Evolutionary conservation across 148 eudicot species (phyloP), one percentile per base, ranked within the genome.

Genomic region (Chenopodium quinoa): DNA sequence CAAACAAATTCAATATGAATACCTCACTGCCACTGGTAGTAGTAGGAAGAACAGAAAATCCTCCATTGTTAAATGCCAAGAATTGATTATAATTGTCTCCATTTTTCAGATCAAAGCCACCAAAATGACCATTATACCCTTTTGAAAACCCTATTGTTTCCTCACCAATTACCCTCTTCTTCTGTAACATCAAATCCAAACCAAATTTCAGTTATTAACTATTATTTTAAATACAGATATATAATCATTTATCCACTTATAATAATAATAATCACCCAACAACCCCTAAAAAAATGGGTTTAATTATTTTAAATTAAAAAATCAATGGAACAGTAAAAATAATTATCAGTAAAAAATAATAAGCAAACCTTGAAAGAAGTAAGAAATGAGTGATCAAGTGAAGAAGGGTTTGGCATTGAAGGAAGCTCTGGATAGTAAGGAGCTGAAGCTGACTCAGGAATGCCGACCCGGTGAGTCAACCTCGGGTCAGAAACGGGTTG

Each of bases 351-450:
- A 27, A 84, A 52, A 5, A 79, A 32, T n/a, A 65, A 31, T 1
- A 20, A 20, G 52, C 16, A 73, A 47, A 81, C 81, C 79, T 77
- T 81, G 72, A 70, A 78, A 4, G 79, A 76, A 5, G 76, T 70
- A 10, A 56, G 64, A 37, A 37, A 34, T 44, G 67, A 23, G 83
- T n/a, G 68, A 50, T 48, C 34, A 54, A 67, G 13, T 23, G 25
- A 23, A 44, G 69, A 20, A 71, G 76, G 54, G 81, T 87, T 86
- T 90, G 91, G 91, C 72, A 83, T 85, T 84, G 90, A 90, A 88
- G 91, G 75, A 89, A 91, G 89, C 92, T 91, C 91, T 27, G 73
- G 8, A 10, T 0, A 20, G 66, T 20, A 75, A 27, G 88, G 85
- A 56, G 8, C 50, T 31, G n/a, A 79, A 44, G 67, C 79, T n/a